phyloP scores from a whole-genome alignment of 345 rosid genomes.

The Gossypium bickii region DNA sequence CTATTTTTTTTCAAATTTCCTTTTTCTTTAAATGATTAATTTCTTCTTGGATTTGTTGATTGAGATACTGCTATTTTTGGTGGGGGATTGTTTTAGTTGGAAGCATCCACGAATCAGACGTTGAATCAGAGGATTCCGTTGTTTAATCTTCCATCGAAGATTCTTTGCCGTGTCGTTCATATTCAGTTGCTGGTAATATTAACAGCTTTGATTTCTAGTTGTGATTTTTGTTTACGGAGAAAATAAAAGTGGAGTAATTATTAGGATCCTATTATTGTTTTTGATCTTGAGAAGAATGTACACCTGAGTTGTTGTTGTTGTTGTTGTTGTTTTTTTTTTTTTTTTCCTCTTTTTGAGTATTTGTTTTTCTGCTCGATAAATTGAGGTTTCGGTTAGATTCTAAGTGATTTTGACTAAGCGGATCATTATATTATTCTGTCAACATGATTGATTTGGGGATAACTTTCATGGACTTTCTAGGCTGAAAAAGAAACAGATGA shows the following conservation, averaged over 20 bases:
- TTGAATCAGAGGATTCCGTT: conserved; percentile 61
- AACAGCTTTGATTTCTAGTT: not conserved
- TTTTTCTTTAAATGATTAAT: not conserved
- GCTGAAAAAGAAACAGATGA: conserved; percentile 97
- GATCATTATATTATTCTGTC: conserved; percentile 9
- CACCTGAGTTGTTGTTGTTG: too few species aligned
- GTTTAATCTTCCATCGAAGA: conserved; percentile 68
- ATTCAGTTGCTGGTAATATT: conserved; percentile 58
- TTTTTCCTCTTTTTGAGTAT: too few species aligned
- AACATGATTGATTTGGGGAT: conserved; percentile 5
- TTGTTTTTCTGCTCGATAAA: not conserved
- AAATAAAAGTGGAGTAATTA: not conserved
- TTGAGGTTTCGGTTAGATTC: not conserved
- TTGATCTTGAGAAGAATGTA: not conserved
- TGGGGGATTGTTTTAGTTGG: conserved; percentile 43
- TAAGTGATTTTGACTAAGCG: not conserved
- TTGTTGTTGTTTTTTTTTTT: too few species aligned
- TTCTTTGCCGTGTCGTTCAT: conserved; percentile 75
- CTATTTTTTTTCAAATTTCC: conserved; percentile 11
- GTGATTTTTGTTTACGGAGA: conserved; percentile 11
- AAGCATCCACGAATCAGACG: conserved; percentile 80
- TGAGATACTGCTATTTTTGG: conserved; percentile 29
- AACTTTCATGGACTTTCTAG: conserved; percentile 31
- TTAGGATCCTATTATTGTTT: not conserved
- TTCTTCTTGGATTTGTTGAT: not conserved